These are phyloP conservation scores for Wickerhamiella brachini DNA, from an alignment of 805 yeast genomes.

Conservation along the genomic window DNA sequence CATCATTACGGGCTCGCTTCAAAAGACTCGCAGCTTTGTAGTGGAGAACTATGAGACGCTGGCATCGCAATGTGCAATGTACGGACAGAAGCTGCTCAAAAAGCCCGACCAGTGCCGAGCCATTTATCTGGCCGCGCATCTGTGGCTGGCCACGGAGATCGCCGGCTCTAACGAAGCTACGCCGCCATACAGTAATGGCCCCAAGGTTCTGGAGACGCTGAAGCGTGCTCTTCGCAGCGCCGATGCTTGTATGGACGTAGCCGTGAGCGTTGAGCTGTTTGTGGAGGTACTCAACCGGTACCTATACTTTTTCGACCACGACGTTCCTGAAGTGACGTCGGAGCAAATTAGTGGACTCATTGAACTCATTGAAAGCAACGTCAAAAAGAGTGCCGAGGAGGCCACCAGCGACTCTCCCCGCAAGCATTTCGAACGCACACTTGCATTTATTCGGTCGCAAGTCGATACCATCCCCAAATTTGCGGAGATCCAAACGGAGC, in stretches of 20 bases:
- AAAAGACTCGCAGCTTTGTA: constrained; percentile 36
- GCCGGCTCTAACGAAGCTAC: constrained; percentile 25
- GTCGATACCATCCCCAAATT: constrained; percentile 54
- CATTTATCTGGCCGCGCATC: constrained; percentile 73
- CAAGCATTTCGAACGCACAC: constrained; percentile 55
- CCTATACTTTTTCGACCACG: constrained; percentile 72
- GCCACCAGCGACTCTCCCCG: constrained; percentile 28
- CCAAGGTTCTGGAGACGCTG: constrained; percentile 73
- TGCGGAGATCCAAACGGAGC: not conserved
- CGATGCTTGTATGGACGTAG: constrained; percentile 80
- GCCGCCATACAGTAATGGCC: constrained; percentile 4
- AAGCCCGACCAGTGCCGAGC: constrained; percentile 93
- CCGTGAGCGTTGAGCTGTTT: constrained; percentile 64
- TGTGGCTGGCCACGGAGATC: constrained; percentile 83
- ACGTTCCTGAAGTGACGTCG: constrained; percentile 51
- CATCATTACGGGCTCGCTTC: constrained; percentile 37
- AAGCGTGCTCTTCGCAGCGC: constrained; percentile 83
- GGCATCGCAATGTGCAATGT: constrained; percentile 72
- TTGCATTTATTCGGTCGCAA: constrained; percentile 56
- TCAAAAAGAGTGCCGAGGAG: constrained; percentile 22
- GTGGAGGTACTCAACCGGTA: constrained; percentile 83
- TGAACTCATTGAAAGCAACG: constrained; percentile 45
- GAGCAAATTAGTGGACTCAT: constrained; percentile 76
- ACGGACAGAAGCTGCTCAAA: constrained; percentile 76
- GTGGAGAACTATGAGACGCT: constrained; percentile 66